These are phyloP conservation scores for Termitomyces eurrhizus DNA, from an alignment of 768 basidiomycete species.

Conservation along the genomic window DNA sequence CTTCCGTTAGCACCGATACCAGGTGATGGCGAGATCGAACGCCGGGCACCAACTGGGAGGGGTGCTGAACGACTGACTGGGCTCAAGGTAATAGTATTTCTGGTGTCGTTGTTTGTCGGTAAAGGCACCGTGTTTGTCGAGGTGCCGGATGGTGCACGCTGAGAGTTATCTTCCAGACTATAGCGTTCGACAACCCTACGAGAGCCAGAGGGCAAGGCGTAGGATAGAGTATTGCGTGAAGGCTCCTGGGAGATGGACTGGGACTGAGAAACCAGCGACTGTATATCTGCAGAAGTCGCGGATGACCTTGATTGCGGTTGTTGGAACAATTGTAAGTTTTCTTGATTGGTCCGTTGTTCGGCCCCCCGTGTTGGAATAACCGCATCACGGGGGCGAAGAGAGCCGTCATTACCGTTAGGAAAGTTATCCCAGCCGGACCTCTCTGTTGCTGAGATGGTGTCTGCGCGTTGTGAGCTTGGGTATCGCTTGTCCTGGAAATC, in stretches of 20 bases:
- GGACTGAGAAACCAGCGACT: slow-evolving; percentile 25
- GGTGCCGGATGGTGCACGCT: slow-evolving; percentile 29
- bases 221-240: slow-evolving; percentile 36
- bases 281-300: slow-evolving; percentile 27
- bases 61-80: slow-evolving; percentile 25
- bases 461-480: slow-evolving; percentile 24
- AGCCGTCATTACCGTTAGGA: slow-evolving; percentile 15
- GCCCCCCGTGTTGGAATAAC: slow-evolving; percentile 17
- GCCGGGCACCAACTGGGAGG: slow-evolving; percentile 40
- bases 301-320: slow-evolving; percentile 21
- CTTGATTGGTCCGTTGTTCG: slow-evolving; percentile 21
- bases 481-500: slow-evolving; percentile 66
- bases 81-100: slow-evolving; percentile 16
- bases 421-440: slow-evolving; percentile 22
- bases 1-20: slow-evolving; percentile 27
- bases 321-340: slow-evolving; percentile 14
- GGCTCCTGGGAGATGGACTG: slow-evolving; percentile 31
- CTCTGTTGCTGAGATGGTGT: slow-evolving; percentile 26
- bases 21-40: slow-evolving; percentile 39
- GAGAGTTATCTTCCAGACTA: slow-evolving; percentile 44
- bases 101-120: slow-evolving; percentile 26
- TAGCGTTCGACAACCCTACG: slow-evolving; percentile 50
- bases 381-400: slow-evolving; percentile 14
- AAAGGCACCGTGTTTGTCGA: slow-evolving; percentile 32
- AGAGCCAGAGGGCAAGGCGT: slow-evolving; percentile 40